Conservation (phyloP, 2,329 filamentous ascomycete genomes). For the Chrysoporthe puriensis region DNA sequence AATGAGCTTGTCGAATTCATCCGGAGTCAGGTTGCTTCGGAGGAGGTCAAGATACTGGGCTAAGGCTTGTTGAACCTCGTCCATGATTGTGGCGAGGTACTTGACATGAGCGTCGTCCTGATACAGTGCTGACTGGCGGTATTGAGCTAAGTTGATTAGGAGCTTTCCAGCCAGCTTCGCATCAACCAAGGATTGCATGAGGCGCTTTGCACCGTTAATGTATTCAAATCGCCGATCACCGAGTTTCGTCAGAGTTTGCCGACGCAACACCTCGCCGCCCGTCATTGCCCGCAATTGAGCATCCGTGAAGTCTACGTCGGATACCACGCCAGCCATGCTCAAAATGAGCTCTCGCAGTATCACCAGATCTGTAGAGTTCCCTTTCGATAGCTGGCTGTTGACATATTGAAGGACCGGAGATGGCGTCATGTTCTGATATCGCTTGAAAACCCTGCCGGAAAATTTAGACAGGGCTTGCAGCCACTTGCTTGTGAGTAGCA, state of each 20-base stretch:
- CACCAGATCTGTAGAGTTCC: constrained; percentile 88
- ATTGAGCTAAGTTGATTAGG: constrained; percentile 88
- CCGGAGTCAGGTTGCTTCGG: constrained; percentile 73
- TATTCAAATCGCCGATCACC: constrained; percentile 82
- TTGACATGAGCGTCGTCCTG: constrained; percentile 81
- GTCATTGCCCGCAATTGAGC: constrained; percentile 85
- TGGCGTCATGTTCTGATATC: constrained; percentile 82
- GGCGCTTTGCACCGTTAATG: constrained; percentile 72
- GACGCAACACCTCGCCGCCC: constrained; percentile 77
- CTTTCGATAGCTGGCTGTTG: constrained; percentile 76
- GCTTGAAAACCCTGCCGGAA: constrained; percentile 84
- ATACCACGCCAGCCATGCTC: constrained; percentile 91
- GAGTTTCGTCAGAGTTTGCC: constrained; percentile 78
- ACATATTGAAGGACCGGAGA: constrained; percentile 89
- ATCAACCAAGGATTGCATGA: constrained; percentile 79
- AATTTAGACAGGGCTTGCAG: constrained; percentile 88
- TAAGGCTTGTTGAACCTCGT: constrained; percentile 85
- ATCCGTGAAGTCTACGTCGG: constrained; percentile 86
- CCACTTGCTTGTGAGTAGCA: constrained; percentile 85
- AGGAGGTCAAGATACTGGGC: constrained; percentile 89
- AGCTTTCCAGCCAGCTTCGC: constrained; percentile 79
- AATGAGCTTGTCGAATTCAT: constrained; percentile 78
- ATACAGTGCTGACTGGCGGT: constrained; percentile 84
- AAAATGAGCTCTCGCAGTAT: constrained; percentile 88
- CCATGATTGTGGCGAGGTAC: constrained; percentile 82